Evolutionary conservation across 768 basidiomycete species (phyloP).

Genomic region (Lactifluus rugatus): DNA sequence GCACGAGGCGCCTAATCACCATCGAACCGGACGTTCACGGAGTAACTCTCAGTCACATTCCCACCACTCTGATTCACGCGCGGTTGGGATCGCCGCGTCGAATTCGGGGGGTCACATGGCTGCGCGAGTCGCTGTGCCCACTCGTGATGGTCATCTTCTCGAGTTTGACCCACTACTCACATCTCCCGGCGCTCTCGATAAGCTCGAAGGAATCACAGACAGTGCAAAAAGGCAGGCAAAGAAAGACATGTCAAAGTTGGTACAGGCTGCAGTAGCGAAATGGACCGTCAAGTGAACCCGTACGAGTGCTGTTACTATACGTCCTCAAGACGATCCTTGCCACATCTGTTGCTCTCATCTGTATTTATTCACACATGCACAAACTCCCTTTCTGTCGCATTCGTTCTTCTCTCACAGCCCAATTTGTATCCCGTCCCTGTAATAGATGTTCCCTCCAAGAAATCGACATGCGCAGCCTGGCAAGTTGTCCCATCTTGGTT

Average conservation of each 20-base stretch:
- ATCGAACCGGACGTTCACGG: conserved; percentile 36
- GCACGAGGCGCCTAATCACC: too few species aligned
- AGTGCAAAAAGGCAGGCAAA: conserved; percentile 78
- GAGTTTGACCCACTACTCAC: conserved; percentile 78
- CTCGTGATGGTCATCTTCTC: conserved; percentile 69
- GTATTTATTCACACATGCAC: conserved; percentile 9
- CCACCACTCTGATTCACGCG: conserved; percentile 19
- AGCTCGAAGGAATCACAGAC: conserved; percentile 66
- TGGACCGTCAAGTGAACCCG: conserved; percentile 38
- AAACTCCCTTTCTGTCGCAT: background rate
- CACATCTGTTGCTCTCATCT: conserved; percentile 4
- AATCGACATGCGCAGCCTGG: conserved; percentile 11
- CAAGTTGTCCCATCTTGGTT: conserved; percentile 37
- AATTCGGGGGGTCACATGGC: conserved; percentile 28
- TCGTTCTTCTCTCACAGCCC: background rate
- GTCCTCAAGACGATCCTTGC: background rate
- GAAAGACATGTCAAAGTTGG: conserved; percentile 62
- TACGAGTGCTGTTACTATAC: background rate
- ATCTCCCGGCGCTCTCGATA: conserved; percentile 62
- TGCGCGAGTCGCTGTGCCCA: conserved; percentile 69
- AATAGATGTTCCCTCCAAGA: conserved; percentile 11
- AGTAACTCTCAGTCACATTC: conserved; percentile 32
- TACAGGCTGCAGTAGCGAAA: conserved; percentile 64
- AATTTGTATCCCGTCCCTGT: conserved; percentile 7
- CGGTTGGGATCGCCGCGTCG: conserved; percentile 6